phyloP scores from a whole-genome alignment of 2,329 filamentous ascomycete genomes.

The Phialophora verrucosa region DNA sequence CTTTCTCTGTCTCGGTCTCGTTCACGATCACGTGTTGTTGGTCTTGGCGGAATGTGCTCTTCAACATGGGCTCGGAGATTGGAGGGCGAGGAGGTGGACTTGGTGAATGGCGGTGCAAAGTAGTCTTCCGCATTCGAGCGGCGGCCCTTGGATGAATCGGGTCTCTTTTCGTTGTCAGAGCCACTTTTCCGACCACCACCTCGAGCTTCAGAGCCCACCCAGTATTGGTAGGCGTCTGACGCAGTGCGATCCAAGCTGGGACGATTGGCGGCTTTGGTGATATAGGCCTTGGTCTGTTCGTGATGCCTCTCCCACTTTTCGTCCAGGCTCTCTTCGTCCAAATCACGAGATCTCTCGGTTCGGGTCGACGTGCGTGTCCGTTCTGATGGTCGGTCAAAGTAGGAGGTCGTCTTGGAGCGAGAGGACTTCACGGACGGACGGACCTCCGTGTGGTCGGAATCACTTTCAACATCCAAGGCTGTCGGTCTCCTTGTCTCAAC shows the following conservation, averaged over 20 bases:
- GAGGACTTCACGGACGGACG: conserved; percentile 30
- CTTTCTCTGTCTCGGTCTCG: conserved; percentile 22
- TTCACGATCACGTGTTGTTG: conserved; percentile 19
- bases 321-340: conserved; percentile 31
- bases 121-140: conserved; percentile 41
- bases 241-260: conserved; percentile 25
- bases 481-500: conserved; percentile 41
- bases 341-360: conserved; percentile 37
- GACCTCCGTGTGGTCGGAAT: conserved; percentile 40
- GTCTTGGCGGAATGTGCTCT: conserved; percentile 28
- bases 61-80: conserved; percentile 34
- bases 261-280: conserved; percentile 39
- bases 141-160: conserved; percentile 46
- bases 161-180: conserved; percentile 40
- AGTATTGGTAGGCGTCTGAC: conserved; percentile 33
- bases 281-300: conserved; percentile 47
- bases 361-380: conserved; percentile 34
- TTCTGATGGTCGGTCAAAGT: conserved; percentile 26
- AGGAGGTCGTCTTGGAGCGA: conserved; percentile 30
- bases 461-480: conserved; percentile 45
- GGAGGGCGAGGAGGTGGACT: conserved; percentile 44
- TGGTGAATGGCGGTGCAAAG: conserved; percentile 42
- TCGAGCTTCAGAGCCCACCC: conserved; percentile 21
- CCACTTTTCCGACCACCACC: conserved; percentile 35
- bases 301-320: conserved; percentile 45